phyloP scores from a whole-genome alignment of 2,329 filamentous ascomycete species.

The Penicillium sp. region DNA sequence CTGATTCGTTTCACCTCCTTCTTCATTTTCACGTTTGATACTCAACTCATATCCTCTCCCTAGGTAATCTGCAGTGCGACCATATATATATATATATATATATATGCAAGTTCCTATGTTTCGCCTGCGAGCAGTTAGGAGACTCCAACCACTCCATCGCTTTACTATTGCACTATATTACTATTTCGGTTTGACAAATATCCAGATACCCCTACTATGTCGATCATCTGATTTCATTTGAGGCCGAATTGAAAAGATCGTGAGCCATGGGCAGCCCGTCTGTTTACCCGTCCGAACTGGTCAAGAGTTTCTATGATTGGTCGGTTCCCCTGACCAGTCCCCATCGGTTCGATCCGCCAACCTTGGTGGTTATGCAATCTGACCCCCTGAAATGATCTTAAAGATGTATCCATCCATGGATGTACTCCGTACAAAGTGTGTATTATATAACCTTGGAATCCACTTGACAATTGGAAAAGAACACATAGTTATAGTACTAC shows the following conservation, averaged over 20 bases:
- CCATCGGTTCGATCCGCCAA: background rate
- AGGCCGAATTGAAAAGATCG: background rate
- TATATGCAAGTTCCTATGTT: background rate
- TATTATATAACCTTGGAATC: too few species aligned
- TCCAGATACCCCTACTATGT: background rate
- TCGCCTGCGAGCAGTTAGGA: slow-evolving; percentile 7
- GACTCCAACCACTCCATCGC: background rate
- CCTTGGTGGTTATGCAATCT: background rate
- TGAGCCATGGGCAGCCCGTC: background rate
- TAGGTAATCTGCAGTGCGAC: background rate
- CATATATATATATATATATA: slow-evolving; percentile 4
- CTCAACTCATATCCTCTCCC: background rate
- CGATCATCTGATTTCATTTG: slow-evolving; percentile 1
- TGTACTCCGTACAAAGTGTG: too few species aligned
- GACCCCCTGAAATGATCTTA: background rate
- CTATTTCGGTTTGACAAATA: background rate
- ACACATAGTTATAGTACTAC: too few species aligned
- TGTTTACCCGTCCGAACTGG: background rate
- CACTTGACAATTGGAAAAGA: too few species aligned
- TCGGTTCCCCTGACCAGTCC: background rate
- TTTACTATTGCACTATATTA: background rate
- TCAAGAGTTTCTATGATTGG: background rate
- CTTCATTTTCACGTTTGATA: background rate
- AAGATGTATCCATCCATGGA: too few species aligned
- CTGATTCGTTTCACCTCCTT: slow-evolving; percentile 1